A percentile compares a stretch with the other conserved stretches of the same genome.
Evolutionary conservation across 352 stramenopile species (phyloP).

Genomic region (Pythium rhizo-oryzae): DNA sequence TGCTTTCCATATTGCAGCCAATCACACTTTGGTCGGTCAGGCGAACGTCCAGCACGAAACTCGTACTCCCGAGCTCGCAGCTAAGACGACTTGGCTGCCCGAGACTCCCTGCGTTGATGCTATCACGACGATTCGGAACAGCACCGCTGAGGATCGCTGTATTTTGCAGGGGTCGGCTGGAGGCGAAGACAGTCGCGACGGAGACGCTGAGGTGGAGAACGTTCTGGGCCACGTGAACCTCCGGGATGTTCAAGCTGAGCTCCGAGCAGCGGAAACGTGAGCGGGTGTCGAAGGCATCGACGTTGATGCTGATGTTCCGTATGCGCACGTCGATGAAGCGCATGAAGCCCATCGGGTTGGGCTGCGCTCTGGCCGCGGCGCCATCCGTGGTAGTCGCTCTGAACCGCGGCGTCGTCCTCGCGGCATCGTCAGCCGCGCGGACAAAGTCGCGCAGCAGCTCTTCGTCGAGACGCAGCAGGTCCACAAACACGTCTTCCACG

Average conservation of each 20-base stretch:
- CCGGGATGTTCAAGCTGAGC: constrained; percentile 56
- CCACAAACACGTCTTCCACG: constrained; percentile 48
- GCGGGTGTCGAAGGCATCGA: constrained; percentile 39
- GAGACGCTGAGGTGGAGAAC: constrained; percentile 47
- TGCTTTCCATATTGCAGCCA: constrained; percentile 39
- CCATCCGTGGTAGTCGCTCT: no score
- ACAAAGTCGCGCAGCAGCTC: constrained; percentile 35
- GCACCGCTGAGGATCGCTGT: neutral
- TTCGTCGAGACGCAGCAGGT: constrained; percentile 45
- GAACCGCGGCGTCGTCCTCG: neutral
- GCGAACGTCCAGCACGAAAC: constrained; percentile 31
- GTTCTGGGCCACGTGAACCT: constrained; percentile 59
- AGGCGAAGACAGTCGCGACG: constrained; percentile 17
- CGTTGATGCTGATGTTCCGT: constrained; percentile 35
- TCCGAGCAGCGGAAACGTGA: constrained; percentile 43
- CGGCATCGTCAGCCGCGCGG: neutral
- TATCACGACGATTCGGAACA: neutral
- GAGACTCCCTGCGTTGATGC: neutral
- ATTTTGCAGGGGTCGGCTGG: constrained; percentile 17
- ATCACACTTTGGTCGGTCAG: constrained; percentile 37
- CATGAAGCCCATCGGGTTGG: constrained; percentile 56
- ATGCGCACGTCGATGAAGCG: constrained; percentile 67
- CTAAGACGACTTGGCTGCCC: neutral
- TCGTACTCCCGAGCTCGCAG: constrained; percentile 29
- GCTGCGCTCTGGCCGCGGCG: neutral